Conservation (phyloP, 345 rosid species). For the Kandelia obovata region DNA sequence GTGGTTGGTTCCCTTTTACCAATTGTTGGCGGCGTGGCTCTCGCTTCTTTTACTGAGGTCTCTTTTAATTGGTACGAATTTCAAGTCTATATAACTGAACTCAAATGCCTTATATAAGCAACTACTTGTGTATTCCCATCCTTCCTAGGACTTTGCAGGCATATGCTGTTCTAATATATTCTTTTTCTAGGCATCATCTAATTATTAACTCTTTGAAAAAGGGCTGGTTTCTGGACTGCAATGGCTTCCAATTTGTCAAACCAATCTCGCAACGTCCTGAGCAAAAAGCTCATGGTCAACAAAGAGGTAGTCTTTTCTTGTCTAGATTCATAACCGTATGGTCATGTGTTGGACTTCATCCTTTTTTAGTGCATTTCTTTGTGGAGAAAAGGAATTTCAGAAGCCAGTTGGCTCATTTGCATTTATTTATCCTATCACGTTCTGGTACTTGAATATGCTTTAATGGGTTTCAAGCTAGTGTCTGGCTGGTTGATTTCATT, state of each 20-base stretch:
- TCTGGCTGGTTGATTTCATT: no score
- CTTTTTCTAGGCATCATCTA: not conserved
- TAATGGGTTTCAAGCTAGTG: not conserved
- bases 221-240: slow-evolving; percentile 40
- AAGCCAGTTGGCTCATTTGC: not conserved
- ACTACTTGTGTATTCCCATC: not conserved
- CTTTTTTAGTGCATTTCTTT: slow-evolving; percentile 2
- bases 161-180: no score
- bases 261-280: slow-evolving; percentile 36
- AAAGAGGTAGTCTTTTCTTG: slow-evolving; percentile 63
- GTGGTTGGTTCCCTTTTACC: slow-evolving; percentile 84
- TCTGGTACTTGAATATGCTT: not conserved
- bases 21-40: slow-evolving; percentile 92
- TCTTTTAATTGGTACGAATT: slow-evolving; percentile 81
- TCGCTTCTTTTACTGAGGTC: slow-evolving; percentile 88
- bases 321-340: not conserved
- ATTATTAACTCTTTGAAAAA: slow-evolving; percentile 5
- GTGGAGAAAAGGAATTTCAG: not conserved
- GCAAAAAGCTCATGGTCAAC: slow-evolving; percentile 90
- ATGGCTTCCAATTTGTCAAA: slow-evolving; percentile 39
- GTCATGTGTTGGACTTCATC: not conserved
- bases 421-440: not conserved
- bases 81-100: not conserved
- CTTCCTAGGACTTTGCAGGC: not conserved
- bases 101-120: not conserved